phyloP scores from a whole-genome alignment of 2,329 filamentous ascomycete genomes.

The Metarhizium brunneum region DNA sequence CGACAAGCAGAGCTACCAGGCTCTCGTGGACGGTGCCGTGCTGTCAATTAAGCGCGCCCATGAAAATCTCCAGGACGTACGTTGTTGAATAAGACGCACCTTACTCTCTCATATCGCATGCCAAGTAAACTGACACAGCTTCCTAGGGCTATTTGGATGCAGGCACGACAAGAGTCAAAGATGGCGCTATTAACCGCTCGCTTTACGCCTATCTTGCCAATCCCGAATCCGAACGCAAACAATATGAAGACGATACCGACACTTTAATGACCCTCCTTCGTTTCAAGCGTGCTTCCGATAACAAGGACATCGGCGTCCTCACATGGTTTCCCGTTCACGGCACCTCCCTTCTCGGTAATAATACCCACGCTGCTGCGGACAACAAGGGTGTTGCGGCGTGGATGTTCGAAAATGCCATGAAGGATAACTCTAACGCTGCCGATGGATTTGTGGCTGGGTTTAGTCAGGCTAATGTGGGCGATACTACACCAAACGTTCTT shows the following conservation, averaged over 20 bases:
- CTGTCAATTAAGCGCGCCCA: conserved; percentile 78
- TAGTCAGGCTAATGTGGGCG: conserved; percentile 83
- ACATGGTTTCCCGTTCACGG: conserved; percentile 93
- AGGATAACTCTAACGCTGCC: conserved; percentile 42
- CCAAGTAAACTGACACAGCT: neutral
- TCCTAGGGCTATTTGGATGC: conserved; percentile 56
- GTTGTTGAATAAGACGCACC: conserved; percentile 7
- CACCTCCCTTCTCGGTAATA: conserved; percentile 84
- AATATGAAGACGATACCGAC: conserved; percentile 49
- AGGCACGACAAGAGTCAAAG: conserved; percentile 57
- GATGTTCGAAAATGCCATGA: conserved; percentile 65
- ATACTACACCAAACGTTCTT: conserved; percentile 80
- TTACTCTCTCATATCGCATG: neutral
- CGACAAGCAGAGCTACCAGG: conserved; percentile 74
- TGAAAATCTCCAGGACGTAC: conserved; percentile 33
- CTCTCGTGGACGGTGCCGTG: conserved; percentile 79
- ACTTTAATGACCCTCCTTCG: conserved; percentile 65
- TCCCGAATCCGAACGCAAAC: conserved; percentile 61
- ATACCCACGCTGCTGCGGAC: conserved; percentile 84
- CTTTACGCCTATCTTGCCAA: conserved; percentile 83
- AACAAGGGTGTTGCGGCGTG: conserved; percentile 92
- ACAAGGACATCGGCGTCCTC: conserved; percentile 68
- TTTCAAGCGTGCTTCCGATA: conserved; percentile 65
- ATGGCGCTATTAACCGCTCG: conserved; percentile 84
- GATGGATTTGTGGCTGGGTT: conserved; percentile 80